Conservation (phyloP, 108 stramenopile species). For the Pseudonitzschia delicatissima region DNA sequence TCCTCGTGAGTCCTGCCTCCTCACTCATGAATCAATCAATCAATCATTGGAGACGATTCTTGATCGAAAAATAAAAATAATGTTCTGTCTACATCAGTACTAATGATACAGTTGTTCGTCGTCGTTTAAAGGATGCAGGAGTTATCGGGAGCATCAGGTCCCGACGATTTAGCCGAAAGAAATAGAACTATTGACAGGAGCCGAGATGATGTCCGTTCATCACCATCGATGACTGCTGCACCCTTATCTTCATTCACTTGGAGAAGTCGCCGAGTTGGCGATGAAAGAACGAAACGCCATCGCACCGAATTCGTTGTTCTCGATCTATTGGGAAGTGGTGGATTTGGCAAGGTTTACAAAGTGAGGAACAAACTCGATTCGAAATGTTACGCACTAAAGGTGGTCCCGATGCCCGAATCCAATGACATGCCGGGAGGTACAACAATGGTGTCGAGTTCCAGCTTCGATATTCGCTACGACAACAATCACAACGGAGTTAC, state of each 20-base stretch:
- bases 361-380: slow-evolving; percentile 36
- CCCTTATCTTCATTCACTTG: not conserved
- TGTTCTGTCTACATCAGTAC: no score
- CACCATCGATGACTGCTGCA: not conserved
- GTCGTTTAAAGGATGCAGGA: no score
- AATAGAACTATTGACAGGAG: not conserved
- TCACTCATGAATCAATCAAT: no score
- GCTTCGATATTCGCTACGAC: not conserved
- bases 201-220: not conserved
- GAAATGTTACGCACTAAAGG: slow-evolving; percentile 37
- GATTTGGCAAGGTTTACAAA: slow-evolving; percentile 38
- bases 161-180: not conserved
- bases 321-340: slow-evolving; percentile 33
- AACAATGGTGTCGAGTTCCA: not conserved
- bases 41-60: no score
- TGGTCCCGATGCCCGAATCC: slow-evolving; percentile 12
- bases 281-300: slow-evolving; percentile 15
- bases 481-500: not conserved
- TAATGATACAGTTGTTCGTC: no score
- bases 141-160: no score
- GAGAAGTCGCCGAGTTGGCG: slow-evolving; percentile 7
- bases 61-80: no score
- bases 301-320: slow-evolving; percentile 23
- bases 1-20: no score
- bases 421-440: not conserved